Conservation (phyloP, 1,284 basidiomycete genomes). For the Vanrija sp. region DNA sequence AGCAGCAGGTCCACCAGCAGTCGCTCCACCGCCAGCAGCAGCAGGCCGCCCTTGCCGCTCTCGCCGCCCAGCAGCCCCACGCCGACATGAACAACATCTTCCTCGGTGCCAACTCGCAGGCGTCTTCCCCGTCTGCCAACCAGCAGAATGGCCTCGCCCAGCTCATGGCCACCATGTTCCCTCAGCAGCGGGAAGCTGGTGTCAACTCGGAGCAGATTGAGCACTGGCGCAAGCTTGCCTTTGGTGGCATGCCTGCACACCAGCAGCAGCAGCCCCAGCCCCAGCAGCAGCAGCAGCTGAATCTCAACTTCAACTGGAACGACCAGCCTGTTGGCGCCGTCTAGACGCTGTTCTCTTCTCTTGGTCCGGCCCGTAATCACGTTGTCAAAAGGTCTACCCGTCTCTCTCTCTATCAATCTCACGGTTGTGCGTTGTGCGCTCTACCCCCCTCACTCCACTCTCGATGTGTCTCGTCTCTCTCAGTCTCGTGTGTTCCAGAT, state of each 20-base stretch:
- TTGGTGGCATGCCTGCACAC: constrained; percentile 3
- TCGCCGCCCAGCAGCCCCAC: constrained; percentile 5
- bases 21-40: constrained; percentile 16
- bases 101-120: constrained; percentile 5
- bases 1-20: constrained; percentile 29
- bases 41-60: constrained; percentile 5
- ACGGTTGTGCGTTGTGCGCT: too few relatives aligned
- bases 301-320: too few relatives aligned
- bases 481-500: too few relatives aligned
- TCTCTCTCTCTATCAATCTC: too few relatives aligned
- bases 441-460: too few relatives aligned
- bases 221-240: constrained; percentile 22
- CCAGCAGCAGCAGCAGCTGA: constrained; percentile 2
- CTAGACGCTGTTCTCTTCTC: too few relatives aligned
- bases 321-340: too few relatives aligned
- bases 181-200: constrained; percentile 17
- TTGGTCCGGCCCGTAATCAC: too few relatives aligned
- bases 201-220: constrained; percentile 10
- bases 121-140: background rate
- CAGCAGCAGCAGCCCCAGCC: background rate
- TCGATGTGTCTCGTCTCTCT: too few relatives aligned
- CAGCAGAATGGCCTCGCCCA: constrained; percentile 25
- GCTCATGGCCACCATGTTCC: constrained; percentile 31
- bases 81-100: constrained; percentile 14
- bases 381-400: too few relatives aligned